These are phyloP conservation scores for Ustilago curta DNA, from an alignment of 1,284 basidiomycete species.

Conservation along the genomic window DNA sequence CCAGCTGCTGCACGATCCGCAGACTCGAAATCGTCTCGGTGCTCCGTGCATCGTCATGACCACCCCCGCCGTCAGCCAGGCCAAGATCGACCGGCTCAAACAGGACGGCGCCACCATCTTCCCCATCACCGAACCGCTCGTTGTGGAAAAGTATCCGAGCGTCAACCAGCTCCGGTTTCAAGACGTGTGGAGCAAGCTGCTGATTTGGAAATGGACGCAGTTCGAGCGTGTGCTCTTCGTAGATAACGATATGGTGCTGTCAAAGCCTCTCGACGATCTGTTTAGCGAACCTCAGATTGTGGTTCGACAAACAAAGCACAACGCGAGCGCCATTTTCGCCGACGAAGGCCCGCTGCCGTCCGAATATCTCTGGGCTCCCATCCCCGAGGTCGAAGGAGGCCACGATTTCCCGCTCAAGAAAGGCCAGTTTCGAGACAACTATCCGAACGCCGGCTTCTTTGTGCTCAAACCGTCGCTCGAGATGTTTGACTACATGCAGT, in stretches of 20 bases:
- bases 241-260: neutral
- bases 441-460: slow-evolving; percentile 7
- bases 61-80: slow-evolving; percentile 2
- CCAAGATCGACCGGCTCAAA: slow-evolving; percentile 3
- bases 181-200: slow-evolving; percentile 6
- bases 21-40: neutral
- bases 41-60: slow-evolving; percentile 3
- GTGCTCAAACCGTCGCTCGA: neutral
- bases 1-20: slow-evolving; percentile 6
- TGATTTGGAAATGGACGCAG: slow-evolving; percentile 5
- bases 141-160: neutral
- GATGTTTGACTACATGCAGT: slow-evolving; percentile 8
- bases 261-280: neutral
- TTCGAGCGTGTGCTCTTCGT: neutral
- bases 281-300: neutral
- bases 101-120: neutral
- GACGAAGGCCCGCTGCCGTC: neutral
- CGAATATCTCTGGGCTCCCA: neutral
- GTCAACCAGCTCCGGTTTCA: neutral
- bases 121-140: neutral
- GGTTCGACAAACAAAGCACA: neutral
- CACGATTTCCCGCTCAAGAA: neutral
- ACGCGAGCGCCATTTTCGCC: neutral
- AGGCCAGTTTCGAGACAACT: neutral
- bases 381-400: neutral